Base-by-base conservation (phyloP, 164 flowering plant species). In the Taxillus chinensis region DNA sequence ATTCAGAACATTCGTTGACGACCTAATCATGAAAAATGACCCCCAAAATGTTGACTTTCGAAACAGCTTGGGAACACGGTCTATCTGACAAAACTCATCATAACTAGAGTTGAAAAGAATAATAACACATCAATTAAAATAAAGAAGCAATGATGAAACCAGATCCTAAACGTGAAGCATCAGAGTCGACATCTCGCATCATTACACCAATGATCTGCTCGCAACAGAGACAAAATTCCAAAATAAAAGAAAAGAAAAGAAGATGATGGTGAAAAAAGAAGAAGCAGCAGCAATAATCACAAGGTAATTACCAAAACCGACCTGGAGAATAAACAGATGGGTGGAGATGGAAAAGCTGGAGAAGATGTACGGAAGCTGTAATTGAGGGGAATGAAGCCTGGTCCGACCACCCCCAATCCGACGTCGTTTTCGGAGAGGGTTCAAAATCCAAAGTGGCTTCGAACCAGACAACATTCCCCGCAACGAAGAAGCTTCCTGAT, bases 381-480 rank as follows among this genome's bases (percentile, higher is more conserved):
- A 70, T 76, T 76, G 79, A 70, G 80, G 80, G 80, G 80, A 77
- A 77, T 77, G 80, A 77, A 77, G 80, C 80, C 78, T 77, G 80
- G 80, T 77, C 78, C 77, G 77, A 74, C 63, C 27, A 27, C 50
- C 53, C 60, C 64, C 57, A 11, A 60, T 41, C 57, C 51, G 39
- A 59, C 45, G 48, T 17, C 42, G 41, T 15, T 17, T 17, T 1
- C 12, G 4, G 13, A 7, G 46, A 57, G 41, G 37, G 46, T 43
- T 43, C 9, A 48, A 11, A 48, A 48, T 11, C 51, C 10, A 48
- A 48, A 48, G 7, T 43, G 46, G 51, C 66, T 62, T 74, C 63
- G 77, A 60, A 62, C 77, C 77, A 74, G 74, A 64, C 74, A 59
- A 53, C 73, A 70, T 64, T 70, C 77, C 66, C 77, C 77, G 49